Conservation (phyloP, 805 yeast genomes). For the Diddensiella transvaalensis region DNA sequence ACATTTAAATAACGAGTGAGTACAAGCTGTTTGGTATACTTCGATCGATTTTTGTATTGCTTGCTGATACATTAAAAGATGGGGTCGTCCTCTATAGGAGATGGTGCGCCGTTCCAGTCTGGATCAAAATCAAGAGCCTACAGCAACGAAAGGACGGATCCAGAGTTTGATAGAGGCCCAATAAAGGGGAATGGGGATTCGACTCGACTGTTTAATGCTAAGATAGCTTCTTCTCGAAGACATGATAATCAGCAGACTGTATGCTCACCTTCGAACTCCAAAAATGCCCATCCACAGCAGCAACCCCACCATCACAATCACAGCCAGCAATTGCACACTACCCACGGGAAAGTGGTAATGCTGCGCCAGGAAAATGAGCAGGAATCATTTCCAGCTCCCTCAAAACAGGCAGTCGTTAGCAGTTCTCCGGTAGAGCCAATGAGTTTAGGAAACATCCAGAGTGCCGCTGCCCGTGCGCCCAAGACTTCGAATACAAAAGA, state of each 20-base stretch:
- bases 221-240: neutral
- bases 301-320: conserved; percentile 4
- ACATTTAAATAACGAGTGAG: neutral
- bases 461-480: neutral
- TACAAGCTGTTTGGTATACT: neutral
- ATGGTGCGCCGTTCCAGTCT: neutral
- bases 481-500: conserved; percentile 2
- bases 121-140: conserved; percentile 1
- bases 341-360: neutral
- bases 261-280: neutral
- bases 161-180: conserved; percentile 7
- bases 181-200: neutral
- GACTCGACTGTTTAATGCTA: neutral
- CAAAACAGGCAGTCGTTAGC: neutral
- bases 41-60: neutral
- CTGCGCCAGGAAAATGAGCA: neutral
- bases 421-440: neutral
- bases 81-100: neutral
- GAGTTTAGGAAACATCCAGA: neutral
- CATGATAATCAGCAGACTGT: neutral
- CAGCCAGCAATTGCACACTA: neutral
- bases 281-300: conserved; percentile 1
- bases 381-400: neutral
- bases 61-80: neutral
- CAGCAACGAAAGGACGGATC: neutral